Evolutionary conservation across 352 stramenopile species (phyloP).

Genomic region (Pythium brachiatum): DNA sequence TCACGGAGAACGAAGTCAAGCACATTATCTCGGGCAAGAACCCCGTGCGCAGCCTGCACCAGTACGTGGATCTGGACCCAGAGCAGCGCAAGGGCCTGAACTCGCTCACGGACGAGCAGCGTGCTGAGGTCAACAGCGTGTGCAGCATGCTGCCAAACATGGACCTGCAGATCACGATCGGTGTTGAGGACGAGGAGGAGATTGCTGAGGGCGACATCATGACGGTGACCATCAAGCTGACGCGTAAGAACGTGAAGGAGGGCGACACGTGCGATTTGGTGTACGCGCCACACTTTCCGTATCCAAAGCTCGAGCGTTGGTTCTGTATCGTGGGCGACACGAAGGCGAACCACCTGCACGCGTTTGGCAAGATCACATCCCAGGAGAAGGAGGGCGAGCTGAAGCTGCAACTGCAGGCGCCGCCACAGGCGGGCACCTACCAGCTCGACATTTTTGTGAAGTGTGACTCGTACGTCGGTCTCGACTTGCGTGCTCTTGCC

Average conservation of each 20-base stretch:
- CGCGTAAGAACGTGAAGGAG: conserved; percentile 95
- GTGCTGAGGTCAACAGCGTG: conserved; percentile 92
- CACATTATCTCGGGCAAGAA: conserved; percentile 93
- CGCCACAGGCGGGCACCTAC: conserved; percentile 91
- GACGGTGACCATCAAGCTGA: conserved; percentile 96
- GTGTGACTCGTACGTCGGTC: conserved; percentile 96
- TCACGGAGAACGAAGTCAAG: conserved; percentile 89
- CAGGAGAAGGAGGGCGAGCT: conserved; percentile 87
- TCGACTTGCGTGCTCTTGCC: conserved; percentile 92
- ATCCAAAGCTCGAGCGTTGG: conserved; percentile 95
- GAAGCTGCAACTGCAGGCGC: conserved; percentile 96
- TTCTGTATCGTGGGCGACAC: conserved; percentile 95
- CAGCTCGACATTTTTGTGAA: conserved; percentile 98
- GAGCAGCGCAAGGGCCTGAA: conserved; percentile 93
- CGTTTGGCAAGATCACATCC: conserved; percentile 95
- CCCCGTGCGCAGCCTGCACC: conserved; percentile 87
- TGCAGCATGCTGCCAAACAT: conserved; percentile 95
- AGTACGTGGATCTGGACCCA: conserved; percentile 92
- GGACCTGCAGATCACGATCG: conserved; percentile 89
- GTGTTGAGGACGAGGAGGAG: conserved; percentile 89
- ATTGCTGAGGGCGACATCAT: conserved; percentile 99
- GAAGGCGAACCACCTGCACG: conserved; percentile 94
- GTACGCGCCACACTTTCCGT: conserved; percentile 96
- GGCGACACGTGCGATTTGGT: conserved; percentile 94
- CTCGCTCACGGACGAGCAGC: conserved; percentile 89